Evolutionary conservation across 768 basidiomycete species (phyloP).

Genomic region (Tylopilus subfusipes): DNA sequence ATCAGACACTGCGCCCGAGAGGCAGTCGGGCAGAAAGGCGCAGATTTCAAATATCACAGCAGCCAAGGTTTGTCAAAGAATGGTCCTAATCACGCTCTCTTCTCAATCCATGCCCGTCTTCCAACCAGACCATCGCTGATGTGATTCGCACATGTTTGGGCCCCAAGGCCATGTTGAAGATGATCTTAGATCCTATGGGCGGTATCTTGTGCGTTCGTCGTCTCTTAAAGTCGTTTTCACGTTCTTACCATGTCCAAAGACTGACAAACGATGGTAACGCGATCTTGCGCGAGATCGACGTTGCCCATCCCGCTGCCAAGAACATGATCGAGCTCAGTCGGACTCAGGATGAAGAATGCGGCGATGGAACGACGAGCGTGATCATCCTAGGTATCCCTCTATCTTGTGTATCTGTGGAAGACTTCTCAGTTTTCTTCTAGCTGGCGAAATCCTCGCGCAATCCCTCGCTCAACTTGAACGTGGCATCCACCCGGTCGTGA

Average conservation of each 20-base stretch:
- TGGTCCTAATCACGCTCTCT: fast-evolving
- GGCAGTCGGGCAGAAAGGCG: slow-evolving; percentile 92
- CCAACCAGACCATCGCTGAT: slow-evolving; percentile 85
- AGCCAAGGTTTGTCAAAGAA: slow-evolving; percentile 65
- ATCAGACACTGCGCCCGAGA: slow-evolving; percentile 87
- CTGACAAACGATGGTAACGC: slow-evolving; percentile 99
- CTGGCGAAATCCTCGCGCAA: slow-evolving; percentile 96
- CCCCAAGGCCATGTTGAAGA: slow-evolving; percentile 98
- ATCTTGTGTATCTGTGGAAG: neutral
- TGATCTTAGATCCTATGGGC: slow-evolving; percentile 99
- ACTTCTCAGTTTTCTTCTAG: slow-evolving; percentile 33
- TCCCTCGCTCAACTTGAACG: slow-evolving; percentile 91
- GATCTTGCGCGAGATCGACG: slow-evolving; percentile 96
- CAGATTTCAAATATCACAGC: slow-evolving; percentile 97
- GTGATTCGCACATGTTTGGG: slow-evolving; percentile 97
- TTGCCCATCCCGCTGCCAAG: slow-evolving; percentile 98
- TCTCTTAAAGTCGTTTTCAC: neutral
- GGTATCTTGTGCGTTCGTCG: slow-evolving; percentile 76
- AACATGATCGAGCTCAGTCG: slow-evolving; percentile 99
- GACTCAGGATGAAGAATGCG: slow-evolving; percentile 98
- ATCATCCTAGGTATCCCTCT: slow-evolving; percentile 82
- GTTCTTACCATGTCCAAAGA: slow-evolving; percentile 38
- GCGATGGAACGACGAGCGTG: slow-evolving; percentile 97
- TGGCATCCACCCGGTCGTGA: slow-evolving; percentile 97
- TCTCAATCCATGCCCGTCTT: neutral